Evolutionary conservation across 2,329 filamentous ascomycete genomes (phyloP).

Genomic region (Knoxdaviesia capensis): DNA sequence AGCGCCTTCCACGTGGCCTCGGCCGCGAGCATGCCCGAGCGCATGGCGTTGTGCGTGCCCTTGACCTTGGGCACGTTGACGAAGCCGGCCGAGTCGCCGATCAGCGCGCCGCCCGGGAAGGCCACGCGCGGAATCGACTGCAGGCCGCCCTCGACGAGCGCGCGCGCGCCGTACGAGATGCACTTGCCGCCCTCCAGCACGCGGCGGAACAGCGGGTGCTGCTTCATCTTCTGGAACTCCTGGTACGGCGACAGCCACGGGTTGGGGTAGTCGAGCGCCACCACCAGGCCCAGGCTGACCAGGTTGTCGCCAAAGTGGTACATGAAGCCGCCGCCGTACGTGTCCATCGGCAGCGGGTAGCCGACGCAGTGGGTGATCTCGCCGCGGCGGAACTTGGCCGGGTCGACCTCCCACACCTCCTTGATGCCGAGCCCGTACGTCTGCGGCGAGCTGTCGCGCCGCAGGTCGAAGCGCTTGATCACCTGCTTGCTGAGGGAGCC

Average conservation of each 20-base stretch:
- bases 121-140: constrained; percentile 95
- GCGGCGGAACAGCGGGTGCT: constrained; percentile 73
- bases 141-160: constrained; percentile 85
- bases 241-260: constrained; percentile 90
- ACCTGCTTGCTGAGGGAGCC: constrained; percentile 91
- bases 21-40: constrained; percentile 87
- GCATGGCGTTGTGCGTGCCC: constrained; percentile 95
- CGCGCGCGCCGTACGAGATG: constrained; percentile 85
- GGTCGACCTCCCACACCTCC: constrained; percentile 91
- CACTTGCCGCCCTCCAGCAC: constrained; percentile 93
- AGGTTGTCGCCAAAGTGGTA: constrained; percentile 98
- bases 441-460: constrained; percentile 76
- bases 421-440: constrained; percentile 91
- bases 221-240: constrained; percentile 97
- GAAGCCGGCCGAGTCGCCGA: constrained; percentile 91
- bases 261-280: constrained; percentile 88
- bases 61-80: constrained; percentile 98
- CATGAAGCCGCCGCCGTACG: constrained; percentile 97
- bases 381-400: constrained; percentile 78
- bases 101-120: constrained; percentile 86
- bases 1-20: constrained; percentile 76
- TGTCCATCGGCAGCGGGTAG: constrained; percentile 71
- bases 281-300: constrained; percentile 77
- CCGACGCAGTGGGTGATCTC: constrained; percentile 80
- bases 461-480: constrained; percentile 80